These are phyloP conservation scores for Linnemannia schmuckeri DNA, from an alignment of 192 early-diverging fungal genomes.

Conservation along the genomic window DNA sequence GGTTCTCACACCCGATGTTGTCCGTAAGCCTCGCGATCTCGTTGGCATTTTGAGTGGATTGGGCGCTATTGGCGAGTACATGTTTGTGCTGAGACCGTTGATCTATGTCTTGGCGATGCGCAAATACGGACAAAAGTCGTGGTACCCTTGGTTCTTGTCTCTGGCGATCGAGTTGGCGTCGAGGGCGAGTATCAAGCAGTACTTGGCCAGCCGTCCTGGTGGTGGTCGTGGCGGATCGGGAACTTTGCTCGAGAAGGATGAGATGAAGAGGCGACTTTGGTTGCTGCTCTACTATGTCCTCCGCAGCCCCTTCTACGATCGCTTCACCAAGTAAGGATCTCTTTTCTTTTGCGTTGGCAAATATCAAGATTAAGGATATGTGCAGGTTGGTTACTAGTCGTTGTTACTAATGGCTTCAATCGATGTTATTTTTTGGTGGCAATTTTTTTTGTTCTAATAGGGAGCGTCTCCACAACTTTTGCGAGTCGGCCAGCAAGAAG, in stretches of 20 bases:
- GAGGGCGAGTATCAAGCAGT: constrained; percentile 59
- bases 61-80: constrained; percentile 76
- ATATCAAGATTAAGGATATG: not conserved
- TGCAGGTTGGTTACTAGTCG: not conserved
- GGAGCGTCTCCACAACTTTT: constrained; percentile 73
- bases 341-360: not conserved
- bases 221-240: constrained; percentile 49
- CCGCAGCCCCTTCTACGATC: constrained; percentile 86
- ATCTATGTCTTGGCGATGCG: constrained; percentile 87
- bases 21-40: constrained; percentile 78
- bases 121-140: constrained; percentile 78
- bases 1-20: constrained; percentile 71
- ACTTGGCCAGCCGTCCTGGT: constrained; percentile 31
- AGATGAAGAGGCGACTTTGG: constrained; percentile 79
- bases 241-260: constrained; percentile 83
- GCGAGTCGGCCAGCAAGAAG: constrained; percentile 76
- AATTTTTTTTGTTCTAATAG: constrained; percentile 34
- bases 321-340: constrained; percentile 75
- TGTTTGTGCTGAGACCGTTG: constrained; percentile 89
- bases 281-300: constrained; percentile 87
- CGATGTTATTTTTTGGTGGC: not conserved
- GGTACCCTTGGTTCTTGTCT: constrained; percentile 90
- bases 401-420: not conserved
- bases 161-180: constrained; percentile 76
- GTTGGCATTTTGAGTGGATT: constrained; percentile 67